Evolutionary conservation across 2,329 filamentous ascomycete genomes (phyloP), one percentile per base, ranked within the genome.

Genomic region (Apiospora kogelbergensis): DNA sequence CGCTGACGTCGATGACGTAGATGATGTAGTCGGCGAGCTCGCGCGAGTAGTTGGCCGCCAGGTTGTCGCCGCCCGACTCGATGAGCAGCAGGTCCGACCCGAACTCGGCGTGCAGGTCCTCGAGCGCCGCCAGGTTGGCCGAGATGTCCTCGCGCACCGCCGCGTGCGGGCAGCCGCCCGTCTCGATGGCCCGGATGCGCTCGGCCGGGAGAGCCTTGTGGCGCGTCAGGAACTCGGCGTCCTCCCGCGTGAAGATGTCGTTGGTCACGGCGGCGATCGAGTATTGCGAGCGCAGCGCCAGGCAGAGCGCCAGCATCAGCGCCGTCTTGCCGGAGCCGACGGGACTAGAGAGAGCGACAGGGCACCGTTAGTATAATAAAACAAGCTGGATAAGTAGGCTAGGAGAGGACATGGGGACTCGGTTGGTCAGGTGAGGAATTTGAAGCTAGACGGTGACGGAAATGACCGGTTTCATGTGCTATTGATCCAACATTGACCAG

Each of bases 191-290:
- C 71, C 92, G 90, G 84, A 98, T 98, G 70, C 95, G 93, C 37
- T 87, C 81, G 6, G 95, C 87, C 0, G 95, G 92, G 0, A 98
- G 90, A 6, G 96, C 96, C 73, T 89, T 87, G 86, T 98, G 88
- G 69, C 90, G 90, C 70, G 94, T 97, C 33, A 99, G 90, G 84
- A 99, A 99, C 82, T 98, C 96, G 84, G 95, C 95, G 85, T 99
- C 96, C 83, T 99, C 96, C 73, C 92, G 92, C 26, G 95, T 98
- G 86, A 98, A 98, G 85, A 98, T 98, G 85, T 98, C 95, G 86
- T 98, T 98, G 65, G 96, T 99, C 26, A 99, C 95, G 70, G 94
- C 96, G 0, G 96, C 96, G 76, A 99, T 92, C 78, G 91, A 94
- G 88, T 93, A 95, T 68, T 88, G 85, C 66, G 90, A 86, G 71